phyloP scores from a whole-genome alignment of 2,329 filamentous ascomycete genomes.

The Aspergillus puulaauensis region DNA sequence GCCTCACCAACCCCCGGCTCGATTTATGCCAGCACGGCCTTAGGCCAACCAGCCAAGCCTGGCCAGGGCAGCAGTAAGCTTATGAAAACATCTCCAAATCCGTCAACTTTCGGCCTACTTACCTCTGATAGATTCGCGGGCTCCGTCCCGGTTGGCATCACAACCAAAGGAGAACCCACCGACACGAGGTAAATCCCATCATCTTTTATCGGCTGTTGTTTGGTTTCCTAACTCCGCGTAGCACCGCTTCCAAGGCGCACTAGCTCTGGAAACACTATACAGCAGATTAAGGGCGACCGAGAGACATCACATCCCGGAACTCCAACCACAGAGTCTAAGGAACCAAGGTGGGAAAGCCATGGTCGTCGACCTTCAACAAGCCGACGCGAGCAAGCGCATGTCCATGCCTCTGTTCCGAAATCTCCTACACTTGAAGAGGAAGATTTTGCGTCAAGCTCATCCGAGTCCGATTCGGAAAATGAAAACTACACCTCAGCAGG shows the following conservation, averaged over 20 bases:
- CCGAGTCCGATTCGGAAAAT: slow-evolving; percentile 32
- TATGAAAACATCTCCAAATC: no score
- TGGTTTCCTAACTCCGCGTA: slow-evolving; percentile 7
- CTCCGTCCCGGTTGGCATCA: slow-evolving; percentile 39
- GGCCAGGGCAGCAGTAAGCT: slow-evolving; percentile 3
- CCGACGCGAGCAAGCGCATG: slow-evolving; percentile 25
- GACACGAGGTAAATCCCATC: slow-evolving; percentile 25
- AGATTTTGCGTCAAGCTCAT: slow-evolving; percentile 31
- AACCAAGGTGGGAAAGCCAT: slow-evolving; percentile 22
- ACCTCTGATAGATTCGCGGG: slow-evolving; percentile 31
- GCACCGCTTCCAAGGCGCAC: slow-evolving; percentile 24
- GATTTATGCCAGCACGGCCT: slow-evolving; percentile 41
- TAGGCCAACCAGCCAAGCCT: slow-evolving; percentile 32
- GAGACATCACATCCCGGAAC: slow-evolving; percentile 28
- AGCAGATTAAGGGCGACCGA: slow-evolving; percentile 24
- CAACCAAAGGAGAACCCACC: slow-evolving; percentile 33
- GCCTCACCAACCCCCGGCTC: slow-evolving; percentile 46
- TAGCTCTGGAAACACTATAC: slow-evolving; percentile 33
- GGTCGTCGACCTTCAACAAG: slow-evolving; percentile 23
- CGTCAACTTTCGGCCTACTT: not conserved
- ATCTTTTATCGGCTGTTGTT: not conserved
- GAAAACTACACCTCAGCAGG: slow-evolving; percentile 22
- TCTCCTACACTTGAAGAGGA: slow-evolving; percentile 38
- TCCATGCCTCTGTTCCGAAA: slow-evolving; percentile 22
- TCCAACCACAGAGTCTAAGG: slow-evolving; percentile 24